These are phyloP conservation scores for Oryza glumipatula DNA, from an alignment of 176 grass and related monocot genomes.

Conservation along the genomic window DNA sequence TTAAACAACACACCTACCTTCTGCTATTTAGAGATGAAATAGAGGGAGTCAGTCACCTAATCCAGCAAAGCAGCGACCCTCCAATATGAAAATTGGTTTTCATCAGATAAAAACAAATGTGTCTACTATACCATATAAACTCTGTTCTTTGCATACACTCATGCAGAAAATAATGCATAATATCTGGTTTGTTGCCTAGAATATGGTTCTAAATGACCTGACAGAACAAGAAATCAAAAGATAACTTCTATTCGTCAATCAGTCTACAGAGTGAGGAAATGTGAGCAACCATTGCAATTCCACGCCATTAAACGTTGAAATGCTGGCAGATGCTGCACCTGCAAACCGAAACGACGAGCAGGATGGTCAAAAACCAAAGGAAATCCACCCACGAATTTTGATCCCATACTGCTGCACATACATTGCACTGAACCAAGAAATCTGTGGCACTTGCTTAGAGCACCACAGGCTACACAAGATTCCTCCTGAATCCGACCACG, in stretches of 20 bases:
- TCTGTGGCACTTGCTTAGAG: background rate
- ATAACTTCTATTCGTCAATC: background rate
- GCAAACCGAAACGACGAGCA: background rate
- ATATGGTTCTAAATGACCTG: background rate
- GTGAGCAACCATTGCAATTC: background rate
- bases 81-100: conserved; percentile 12
- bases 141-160: background rate
- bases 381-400: background rate
- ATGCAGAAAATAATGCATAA: background rate
- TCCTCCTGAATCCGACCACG: background rate
- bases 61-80: conserved; percentile 6
- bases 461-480: background rate
- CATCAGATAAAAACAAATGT: background rate
- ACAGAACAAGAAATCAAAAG: background rate
- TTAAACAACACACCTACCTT: background rate
- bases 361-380: conserved; percentile 6
- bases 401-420: background rate
- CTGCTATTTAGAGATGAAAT: background rate
- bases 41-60: background rate
- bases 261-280: background rate
- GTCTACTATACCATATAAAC: background rate
- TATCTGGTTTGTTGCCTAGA: background rate
- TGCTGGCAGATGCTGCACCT: background rate
- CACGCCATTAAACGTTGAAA: background rate
- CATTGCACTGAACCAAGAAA: conserved; percentile 8